Evolutionary conservation across 2,329 filamentous ascomycete genomes (phyloP).

Genomic region (Hymenoscyphus fraxineus): DNA sequence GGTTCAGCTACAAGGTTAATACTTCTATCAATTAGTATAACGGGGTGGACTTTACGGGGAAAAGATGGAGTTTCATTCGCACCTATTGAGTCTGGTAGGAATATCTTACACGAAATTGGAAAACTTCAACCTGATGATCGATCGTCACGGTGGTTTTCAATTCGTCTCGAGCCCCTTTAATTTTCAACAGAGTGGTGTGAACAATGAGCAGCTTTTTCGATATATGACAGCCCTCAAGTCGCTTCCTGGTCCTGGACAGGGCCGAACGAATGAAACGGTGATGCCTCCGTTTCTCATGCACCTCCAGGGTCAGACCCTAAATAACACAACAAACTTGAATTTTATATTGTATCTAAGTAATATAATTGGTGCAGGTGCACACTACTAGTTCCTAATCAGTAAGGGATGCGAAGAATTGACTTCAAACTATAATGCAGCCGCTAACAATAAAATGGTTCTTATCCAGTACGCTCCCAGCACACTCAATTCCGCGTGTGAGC

Average conservation of each 20-base stretch:
- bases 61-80: background rate
- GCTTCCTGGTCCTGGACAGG: background rate
- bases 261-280: conserved; percentile 1
- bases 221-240: background rate
- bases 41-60: background rate
- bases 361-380: background rate
- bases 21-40: background rate
- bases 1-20: background rate
- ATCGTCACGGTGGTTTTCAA: background rate
- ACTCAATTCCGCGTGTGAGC: background rate
- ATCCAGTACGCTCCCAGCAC: background rate
- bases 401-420: background rate
- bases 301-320: background rate
- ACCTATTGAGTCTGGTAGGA: background rate
- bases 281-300: conserved; percentile 6
- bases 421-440: background rate
- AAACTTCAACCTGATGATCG: background rate
- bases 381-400: background rate
- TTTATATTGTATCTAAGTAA: background rate
- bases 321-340: background rate
- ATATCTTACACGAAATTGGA: background rate
- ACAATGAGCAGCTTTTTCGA: background rate
- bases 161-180: background rate
- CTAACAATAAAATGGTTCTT: background rate
- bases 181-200: background rate